Evolutionary conservation across 2,329 filamentous ascomycete species (phyloP).

Genomic region (Thielaviopsis ethacetica): DNA sequence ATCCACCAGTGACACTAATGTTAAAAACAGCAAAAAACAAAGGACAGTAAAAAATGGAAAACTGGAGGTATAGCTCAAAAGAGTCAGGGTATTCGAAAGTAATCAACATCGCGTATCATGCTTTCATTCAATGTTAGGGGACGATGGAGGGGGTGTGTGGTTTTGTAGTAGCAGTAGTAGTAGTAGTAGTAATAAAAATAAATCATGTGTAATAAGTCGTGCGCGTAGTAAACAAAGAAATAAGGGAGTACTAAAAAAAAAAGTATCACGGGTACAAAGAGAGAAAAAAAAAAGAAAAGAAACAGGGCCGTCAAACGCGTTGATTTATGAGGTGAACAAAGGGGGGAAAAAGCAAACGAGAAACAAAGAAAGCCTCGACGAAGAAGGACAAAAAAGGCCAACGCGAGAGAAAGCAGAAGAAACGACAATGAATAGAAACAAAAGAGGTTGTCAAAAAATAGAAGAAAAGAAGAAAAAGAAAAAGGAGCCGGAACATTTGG

Average conservation of each 20-base stretch:
- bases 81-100: not conserved
- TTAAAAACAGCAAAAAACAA: not conserved
- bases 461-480: slow-evolving; percentile 9
- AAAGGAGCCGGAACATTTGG: not conserved
- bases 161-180: too few species aligned
- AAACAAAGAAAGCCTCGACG: slow-evolving; percentile 10
- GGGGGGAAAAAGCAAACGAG: slow-evolving; percentile 3
- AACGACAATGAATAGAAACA: not conserved
- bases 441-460: not conserved
- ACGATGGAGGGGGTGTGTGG: not conserved
- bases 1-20: not conserved
- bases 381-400: not conserved
- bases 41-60: not conserved
- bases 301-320: not conserved
- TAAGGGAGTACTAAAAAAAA: not conserved
- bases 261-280: not conserved
- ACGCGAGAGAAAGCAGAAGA: too few species aligned
- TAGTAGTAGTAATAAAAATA: not conserved
- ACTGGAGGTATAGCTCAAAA: not conserved
- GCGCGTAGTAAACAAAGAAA: not conserved
- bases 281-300: not conserved
- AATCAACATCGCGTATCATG: not conserved
- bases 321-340: slow-evolving; percentile 4
- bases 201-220: not conserved
- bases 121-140: not conserved